Percentiles rank a stretch among this genome's conserved stretches.
Conservation (phyloP, 345 rosid genomes). For the Lagerstroemia speciosa region DNA sequence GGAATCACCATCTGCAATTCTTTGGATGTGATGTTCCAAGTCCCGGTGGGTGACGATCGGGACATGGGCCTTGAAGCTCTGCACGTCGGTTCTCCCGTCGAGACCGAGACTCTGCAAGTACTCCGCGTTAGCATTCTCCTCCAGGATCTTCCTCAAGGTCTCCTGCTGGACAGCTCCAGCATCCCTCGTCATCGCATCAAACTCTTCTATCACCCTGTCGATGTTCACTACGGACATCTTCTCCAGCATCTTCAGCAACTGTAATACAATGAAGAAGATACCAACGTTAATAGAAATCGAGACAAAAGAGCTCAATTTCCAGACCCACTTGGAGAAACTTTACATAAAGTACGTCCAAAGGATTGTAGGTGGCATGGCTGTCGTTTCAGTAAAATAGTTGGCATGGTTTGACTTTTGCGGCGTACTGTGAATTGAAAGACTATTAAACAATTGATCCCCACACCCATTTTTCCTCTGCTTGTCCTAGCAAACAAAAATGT, state of each 20-base stretch:
- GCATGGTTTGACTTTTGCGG: background rate
- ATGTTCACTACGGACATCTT: conserved; percentile 39
- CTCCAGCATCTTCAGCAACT: conserved; percentile 39
- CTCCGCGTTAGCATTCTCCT: conserved; percentile 54
- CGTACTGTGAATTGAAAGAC: background rate
- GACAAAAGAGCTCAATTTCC: background rate
- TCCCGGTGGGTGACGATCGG: conserved; percentile 72
- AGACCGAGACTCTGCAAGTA: conserved; percentile 69
- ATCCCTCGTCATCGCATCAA: conserved; percentile 56
- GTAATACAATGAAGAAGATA: background rate
- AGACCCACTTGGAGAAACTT: background rate
- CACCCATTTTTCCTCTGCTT: too few species aligned
- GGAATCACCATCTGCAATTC: conserved; percentile 57
- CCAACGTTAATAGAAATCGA: background rate
- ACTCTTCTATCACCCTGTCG: conserved; percentile 53
- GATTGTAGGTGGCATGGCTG: too few species aligned
- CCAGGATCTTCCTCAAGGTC: conserved; percentile 57
- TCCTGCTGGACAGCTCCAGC: conserved; percentile 57
- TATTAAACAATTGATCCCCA: background rate
- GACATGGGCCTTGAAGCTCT: conserved; percentile 56
- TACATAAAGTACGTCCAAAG: background rate
- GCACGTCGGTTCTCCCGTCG: conserved; percentile 57
- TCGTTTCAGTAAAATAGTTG: too few species aligned
- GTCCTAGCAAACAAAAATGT: background rate
- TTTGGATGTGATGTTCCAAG: conserved; percentile 57